Conservation (phyloP, 176 grass and related monocot species). For the Elymus sibiricus region DNA sequence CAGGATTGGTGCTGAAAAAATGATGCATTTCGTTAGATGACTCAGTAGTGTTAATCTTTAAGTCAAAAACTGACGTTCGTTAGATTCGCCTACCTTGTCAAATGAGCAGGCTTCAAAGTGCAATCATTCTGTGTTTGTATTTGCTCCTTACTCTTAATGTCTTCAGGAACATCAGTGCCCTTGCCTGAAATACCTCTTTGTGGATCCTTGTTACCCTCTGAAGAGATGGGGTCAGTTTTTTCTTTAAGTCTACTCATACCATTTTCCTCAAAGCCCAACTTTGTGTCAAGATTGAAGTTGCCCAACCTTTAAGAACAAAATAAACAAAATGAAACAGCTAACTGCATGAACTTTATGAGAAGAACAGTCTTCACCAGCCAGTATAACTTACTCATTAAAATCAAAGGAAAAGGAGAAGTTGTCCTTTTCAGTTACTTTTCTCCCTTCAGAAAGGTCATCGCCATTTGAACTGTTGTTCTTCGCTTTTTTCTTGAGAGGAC, state of each 20-base stretch:
- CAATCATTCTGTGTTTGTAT: slow-evolving; percentile 39
- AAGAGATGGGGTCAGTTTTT: slow-evolving; percentile 12
- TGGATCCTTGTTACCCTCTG: slow-evolving; percentile 43
- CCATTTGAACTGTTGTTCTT: slow-evolving; percentile 48
- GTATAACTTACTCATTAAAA: slow-evolving; percentile 82
- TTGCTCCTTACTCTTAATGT: slow-evolving; percentile 35
- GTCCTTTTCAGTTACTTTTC: slow-evolving; percentile 62
- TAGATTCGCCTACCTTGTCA: slow-evolving; percentile 23
- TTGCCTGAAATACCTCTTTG: slow-evolving; percentile 38
- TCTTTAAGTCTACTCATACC: slow-evolving; percentile 24
- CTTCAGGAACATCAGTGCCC: slow-evolving; percentile 32
- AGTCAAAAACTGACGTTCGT: slow-evolving; percentile 7
- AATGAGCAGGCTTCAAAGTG: slow-evolving; percentile 43
- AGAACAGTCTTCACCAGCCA: slow-evolving; percentile 14
- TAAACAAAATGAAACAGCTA: slow-evolving; percentile 31
- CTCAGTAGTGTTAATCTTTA: slow-evolving; percentile 14
- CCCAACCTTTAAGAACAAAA: slow-evolving; percentile 65
- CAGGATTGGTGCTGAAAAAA: slow-evolving; percentile 25
- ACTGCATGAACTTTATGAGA: slow-evolving; percentile 9
- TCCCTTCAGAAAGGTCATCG: slow-evolving; percentile 46
- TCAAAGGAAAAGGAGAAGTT: slow-evolving; percentile 85
- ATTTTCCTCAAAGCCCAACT: slow-evolving; percentile 52
- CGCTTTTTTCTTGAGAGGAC: slow-evolving; percentile 66
- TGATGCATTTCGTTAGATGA: slow-evolving; percentile 30
- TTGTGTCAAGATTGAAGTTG: slow-evolving; percentile 69